phyloP scores from a whole-genome alignment of 1,284 basidiomycete species.

The Ustilago loliicola region DNA sequence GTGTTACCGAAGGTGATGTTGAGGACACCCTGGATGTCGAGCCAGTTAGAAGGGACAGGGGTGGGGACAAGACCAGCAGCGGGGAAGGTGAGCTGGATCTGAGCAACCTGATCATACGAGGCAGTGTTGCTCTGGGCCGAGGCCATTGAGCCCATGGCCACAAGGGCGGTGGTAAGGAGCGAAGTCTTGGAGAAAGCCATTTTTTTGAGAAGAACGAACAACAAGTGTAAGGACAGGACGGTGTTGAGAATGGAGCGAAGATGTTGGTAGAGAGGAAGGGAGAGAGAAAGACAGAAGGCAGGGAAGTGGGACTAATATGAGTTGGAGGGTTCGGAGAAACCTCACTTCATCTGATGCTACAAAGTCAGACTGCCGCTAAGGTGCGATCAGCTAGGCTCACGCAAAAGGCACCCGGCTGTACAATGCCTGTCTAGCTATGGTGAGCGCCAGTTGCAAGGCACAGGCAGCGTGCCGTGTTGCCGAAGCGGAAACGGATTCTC shows the following conservation, averaged over 20 bases:
- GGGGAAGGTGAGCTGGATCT: slow-evolving; percentile 55
- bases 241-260: slow-evolving; percentile 8
- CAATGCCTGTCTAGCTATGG: no score
- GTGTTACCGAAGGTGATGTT: slow-evolving; percentile 52
- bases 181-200: slow-evolving; percentile 49
- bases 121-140: slow-evolving; percentile 48
- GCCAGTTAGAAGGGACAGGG: slow-evolving; percentile 43
- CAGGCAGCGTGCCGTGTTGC: background rate
- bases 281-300: background rate
- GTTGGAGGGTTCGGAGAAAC: background rate
- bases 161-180: slow-evolving; percentile 39
- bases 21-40: slow-evolving; percentile 57
- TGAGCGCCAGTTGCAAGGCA: no score
- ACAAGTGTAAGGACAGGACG: slow-evolving; percentile 12
- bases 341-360: background rate
- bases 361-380: background rate
- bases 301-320: background rate
- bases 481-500: slow-evolving; percentile 1
- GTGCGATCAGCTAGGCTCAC: no score
- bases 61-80: slow-evolving; percentile 41
- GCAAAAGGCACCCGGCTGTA: background rate
- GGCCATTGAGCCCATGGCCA: slow-evolving; percentile 40
- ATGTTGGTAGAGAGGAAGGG: slow-evolving; percentile 14
- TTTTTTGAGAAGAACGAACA: slow-evolving; percentile 13
- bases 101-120: slow-evolving; percentile 47